Evolutionary conservation across 768 basidiomycete species (phyloP), one percentile per base, ranked within the genome.

Genomic region (Roridomyces roridus): DNA sequence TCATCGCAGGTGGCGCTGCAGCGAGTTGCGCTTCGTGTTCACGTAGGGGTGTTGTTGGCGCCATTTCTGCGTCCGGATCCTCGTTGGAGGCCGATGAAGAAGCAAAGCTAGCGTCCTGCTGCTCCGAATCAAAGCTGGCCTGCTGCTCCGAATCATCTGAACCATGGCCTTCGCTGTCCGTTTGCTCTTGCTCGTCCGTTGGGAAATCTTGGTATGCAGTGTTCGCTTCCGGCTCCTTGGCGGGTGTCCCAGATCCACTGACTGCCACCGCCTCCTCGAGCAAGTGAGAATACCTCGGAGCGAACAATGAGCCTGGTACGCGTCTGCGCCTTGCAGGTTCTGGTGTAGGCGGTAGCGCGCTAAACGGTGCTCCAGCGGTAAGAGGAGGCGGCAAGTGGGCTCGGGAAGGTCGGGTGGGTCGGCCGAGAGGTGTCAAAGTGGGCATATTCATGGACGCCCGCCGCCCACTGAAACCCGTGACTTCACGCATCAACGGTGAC

Each of bases 261-360:
- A 85, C 66, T 0, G 73, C 68, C n/a, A 74, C 68, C 5, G 83
- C 84, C 64, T 85, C 85, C 21, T 85, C 82, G 59, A 85, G 65
- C 1, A 87, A 70, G 68, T 85, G 83, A 6, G 80, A 81, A 64
- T 87, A 87, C 20, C 83, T 68, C 7, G 85, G 85, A 1, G 82
- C 84, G 1, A 84, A 60, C 54, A 85, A 59, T 2, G 79, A 71
- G 15, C 75, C 63, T 3, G 80, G 80, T 17, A 77, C 65, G 35
- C 61, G 70, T 51, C 68, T 70, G 34, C 49, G 60, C 17, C 64
- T 56, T 6, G 50, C 40, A 24, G 44, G 56, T 40, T 53, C 60
- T 8, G 59, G 59, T 51, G 68, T 64, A 18, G 64, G 58, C 14
- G 67, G 60, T 15, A 78, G 63, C 35, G 66, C 64, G 10, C 69